phyloP scores from a whole-genome alignment of 495 filamentous ascomycete species.

The Oidiodendron maius region DNA sequence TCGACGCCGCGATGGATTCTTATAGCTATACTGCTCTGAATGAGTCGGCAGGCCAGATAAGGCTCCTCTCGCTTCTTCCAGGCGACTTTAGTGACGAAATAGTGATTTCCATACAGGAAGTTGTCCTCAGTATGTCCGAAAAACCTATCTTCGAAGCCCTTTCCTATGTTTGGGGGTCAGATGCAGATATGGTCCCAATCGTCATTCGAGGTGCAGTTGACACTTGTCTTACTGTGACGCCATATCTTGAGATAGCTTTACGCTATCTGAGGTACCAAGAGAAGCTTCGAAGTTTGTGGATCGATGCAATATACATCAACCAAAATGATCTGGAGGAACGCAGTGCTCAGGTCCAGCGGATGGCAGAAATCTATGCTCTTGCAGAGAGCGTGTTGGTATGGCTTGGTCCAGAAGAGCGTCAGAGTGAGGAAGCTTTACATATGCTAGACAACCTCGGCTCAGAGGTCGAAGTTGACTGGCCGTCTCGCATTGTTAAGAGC shows the following conservation, averaged over 20 bases:
- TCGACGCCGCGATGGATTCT: no score
- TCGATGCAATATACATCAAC: conserved; percentile 28
- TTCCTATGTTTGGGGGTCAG: background rate
- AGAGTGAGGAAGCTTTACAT: background rate
- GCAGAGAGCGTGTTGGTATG: conserved; percentile 23
- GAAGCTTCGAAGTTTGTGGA: conserved; percentile 9
- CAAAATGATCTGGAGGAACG: conserved; percentile 21
- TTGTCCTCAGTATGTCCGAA: no score
- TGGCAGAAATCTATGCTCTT: conserved; percentile 22
- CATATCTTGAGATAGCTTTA: background rate
- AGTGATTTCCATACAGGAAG: no score
- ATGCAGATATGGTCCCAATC: background rate
- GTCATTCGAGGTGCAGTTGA: background rate
- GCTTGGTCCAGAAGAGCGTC: conserved; percentile 20
- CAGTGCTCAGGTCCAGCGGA: conserved; percentile 21
- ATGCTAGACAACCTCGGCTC: background rate
- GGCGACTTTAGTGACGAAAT: no score
- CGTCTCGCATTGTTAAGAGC: background rate
- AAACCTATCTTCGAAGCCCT: no score
- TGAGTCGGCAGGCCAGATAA: no score
- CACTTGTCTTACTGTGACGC: no score
- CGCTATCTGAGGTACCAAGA: background rate
- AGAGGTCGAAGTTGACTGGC: background rate
- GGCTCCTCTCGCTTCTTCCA: no score
- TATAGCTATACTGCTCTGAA: no score